phyloP scores from a whole-genome alignment of 2,329 filamentous ascomycete species.

The Ambrosiella xylebori region DNA sequence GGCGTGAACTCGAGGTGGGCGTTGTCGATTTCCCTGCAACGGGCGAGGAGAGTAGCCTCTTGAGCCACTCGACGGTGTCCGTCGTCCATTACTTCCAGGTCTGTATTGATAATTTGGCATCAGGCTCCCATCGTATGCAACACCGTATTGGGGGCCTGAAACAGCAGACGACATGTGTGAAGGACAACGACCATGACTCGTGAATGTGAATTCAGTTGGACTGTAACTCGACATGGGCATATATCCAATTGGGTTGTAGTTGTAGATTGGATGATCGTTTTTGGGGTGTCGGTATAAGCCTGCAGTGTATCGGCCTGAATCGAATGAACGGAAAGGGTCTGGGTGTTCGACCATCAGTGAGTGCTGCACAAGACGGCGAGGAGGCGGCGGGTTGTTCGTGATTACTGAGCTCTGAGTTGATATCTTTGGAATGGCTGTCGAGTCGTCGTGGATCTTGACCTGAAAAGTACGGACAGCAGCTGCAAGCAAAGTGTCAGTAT shows the following conservation, averaged over 20 bases:
- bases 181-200: not conserved
- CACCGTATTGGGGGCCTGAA: not conserved
- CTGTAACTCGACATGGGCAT: not conserved
- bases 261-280: conserved; percentile 9
- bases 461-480: conserved; percentile 10
- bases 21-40: not conserved
- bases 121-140: not conserved
- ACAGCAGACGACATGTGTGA: conserved; percentile 1
- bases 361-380: conserved; percentile 9
- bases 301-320: conserved; percentile 2
- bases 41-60: not conserved
- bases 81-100: not conserved
- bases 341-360: conserved; percentile 10
- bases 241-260: conserved; percentile 10
- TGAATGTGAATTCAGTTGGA: not conserved
- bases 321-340: conserved; percentile 1
- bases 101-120: not conserved
- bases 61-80: not conserved
- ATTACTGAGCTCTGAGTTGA: conserved; percentile 7
- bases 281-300: conserved; percentile 1
- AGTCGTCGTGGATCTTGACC: conserved; percentile 5
- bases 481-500: not conserved
- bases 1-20: not conserved
- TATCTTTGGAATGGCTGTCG: conserved; percentile 2
- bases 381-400: conserved; percentile 2